A percentile compares a stretch with the other conserved stretches of the same genome.
phyloP scores from a whole-genome alignment of 306 rosid species.

The Oemleria cerasiformis region DNA sequence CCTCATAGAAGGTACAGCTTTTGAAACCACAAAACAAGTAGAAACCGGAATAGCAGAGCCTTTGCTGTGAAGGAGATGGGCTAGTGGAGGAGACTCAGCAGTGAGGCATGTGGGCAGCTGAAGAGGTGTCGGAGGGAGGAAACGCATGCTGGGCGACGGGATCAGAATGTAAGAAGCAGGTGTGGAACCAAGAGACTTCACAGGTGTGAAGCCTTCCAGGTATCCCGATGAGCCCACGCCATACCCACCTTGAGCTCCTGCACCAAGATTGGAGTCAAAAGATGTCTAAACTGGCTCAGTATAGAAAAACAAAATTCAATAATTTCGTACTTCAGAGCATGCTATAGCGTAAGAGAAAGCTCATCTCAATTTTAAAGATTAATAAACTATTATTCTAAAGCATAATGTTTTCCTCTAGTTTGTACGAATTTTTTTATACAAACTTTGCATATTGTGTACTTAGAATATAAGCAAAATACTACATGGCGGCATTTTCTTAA shows the following conservation, averaged over 20 bases:
- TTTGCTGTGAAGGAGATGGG: slow-evolving; percentile 97
- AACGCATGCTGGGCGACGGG: slow-evolving; percentile 96
- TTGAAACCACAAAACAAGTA: slow-evolving; percentile 87
- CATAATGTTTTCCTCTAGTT: too few relatives aligned
- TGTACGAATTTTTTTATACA: too few relatives aligned
- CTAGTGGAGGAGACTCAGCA: slow-evolving; percentile 95
- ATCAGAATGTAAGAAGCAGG: slow-evolving; percentile 77
- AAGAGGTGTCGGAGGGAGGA: slow-evolving; percentile 85
- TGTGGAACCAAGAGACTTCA: slow-evolving; percentile 87
- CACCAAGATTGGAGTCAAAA: slow-evolving; percentile 11
- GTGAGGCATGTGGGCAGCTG: slow-evolving; percentile 98
- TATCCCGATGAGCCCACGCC: slow-evolving; percentile 45
- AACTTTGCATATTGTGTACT: too few relatives aligned
- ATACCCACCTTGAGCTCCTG: slow-evolving; percentile 53
- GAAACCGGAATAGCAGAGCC: slow-evolving; percentile 94
- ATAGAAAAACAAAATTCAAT: too few relatives aligned
- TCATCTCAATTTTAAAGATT: too few relatives aligned
- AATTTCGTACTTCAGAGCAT: too few relatives aligned
- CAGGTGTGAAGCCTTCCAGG: slow-evolving; percentile 94
- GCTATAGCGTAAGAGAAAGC: too few relatives aligned
- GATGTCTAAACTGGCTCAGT: too few relatives aligned
- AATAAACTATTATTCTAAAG: too few relatives aligned
- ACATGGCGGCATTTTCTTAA: too few relatives aligned
- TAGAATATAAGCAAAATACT: too few relatives aligned
- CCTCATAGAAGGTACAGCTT: slow-evolving; percentile 89